phyloP scores from a whole-genome alignment of 129 eudicot species.

The Centrapalus pauciflorus region DNA sequence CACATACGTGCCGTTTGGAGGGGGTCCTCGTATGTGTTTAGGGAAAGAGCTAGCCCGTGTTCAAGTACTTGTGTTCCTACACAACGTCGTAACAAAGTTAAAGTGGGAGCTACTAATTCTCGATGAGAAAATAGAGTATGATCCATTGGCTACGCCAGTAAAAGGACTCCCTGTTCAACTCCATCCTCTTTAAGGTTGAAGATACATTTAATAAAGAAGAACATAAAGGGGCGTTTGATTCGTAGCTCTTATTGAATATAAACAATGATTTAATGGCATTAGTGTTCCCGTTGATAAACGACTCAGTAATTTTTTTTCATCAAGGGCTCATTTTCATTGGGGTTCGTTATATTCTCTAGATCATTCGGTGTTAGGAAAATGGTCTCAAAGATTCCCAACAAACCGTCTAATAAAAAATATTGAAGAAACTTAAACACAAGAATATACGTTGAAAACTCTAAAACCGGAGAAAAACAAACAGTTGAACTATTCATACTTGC shows the following conservation, averaged over 20 bases:
- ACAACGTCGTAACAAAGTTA: conserved; percentile 22
- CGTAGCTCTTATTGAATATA: conserved; percentile 56
- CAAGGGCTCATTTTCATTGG: conserved; percentile 47
- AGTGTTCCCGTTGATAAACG: conserved; percentile 69
- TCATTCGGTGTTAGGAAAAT: conserved; percentile 29
- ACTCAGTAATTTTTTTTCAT: conserved; percentile 55
- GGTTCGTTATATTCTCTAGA: conserved; percentile 43
- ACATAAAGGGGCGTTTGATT: too few species aligned
- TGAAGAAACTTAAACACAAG: too few species aligned
- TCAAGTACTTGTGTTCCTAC: conserved; percentile 35
- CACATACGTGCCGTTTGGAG: conserved; percentile 38
- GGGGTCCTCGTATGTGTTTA: conserved; percentile 45
- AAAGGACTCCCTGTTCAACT: conserved; percentile 41
- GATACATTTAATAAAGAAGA: too few species aligned
- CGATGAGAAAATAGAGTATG: conserved; percentile 30
- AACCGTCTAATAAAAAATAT: too few species aligned
- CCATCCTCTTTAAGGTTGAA: too few species aligned
- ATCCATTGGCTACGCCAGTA: conserved; percentile 30
- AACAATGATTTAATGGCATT: conserved; percentile 64
- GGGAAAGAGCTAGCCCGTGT: conserved; percentile 47
- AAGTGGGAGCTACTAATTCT: conserved; percentile 31
- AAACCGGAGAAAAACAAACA: too few species aligned
- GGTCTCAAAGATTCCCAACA: too few species aligned
- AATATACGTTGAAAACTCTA: too few species aligned
- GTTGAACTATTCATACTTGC: too few species aligned